Evolutionary conservation across 2,329 filamentous ascomycete genomes (phyloP), one percentile per base, ranked within the genome.

Genomic region (Ascochyta viciae-villosae): DNA sequence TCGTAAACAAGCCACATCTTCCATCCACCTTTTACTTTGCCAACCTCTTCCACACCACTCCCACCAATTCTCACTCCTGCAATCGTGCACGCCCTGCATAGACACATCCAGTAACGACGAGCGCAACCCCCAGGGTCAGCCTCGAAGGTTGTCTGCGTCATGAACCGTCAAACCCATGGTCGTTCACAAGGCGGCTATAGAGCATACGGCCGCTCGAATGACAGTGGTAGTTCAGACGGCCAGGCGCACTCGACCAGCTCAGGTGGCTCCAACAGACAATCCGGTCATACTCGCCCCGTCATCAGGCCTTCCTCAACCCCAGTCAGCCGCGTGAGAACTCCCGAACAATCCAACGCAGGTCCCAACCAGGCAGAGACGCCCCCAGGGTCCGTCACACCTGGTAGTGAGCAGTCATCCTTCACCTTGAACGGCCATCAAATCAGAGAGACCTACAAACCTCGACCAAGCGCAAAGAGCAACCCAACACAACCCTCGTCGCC

Each of bases 191-290:
- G 50, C 37, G 58, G 51, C 33, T 42, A 57, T 23, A 45, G 24
- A 29, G 38, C 29, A 6, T 37, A 50, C 23, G 37, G 38, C n/a
- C 22, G n/a, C 7, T 23, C 29, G 31, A 51, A 46, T 26, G 52
- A 45, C 35, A 22, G 50, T 44, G 60, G 54, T 22, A 58, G 54
- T 35, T 41, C 58, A 53, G 55, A 53, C 23, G 52, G 44, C 9
- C 51, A 38, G 16, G 57, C 52, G 22, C 45, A 58, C 46, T 65
- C 61, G 7, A 50, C 53, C 42, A 67, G 61, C 51, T 64, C 66
- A 3, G 51, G 56, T 38, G 58, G 56, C 44, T 63, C 63, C 10
- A 51, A 45, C 6, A 57, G 54, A 29, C 52, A 49, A 39, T 3
- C 19, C 16, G 37, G 19, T 12, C 15, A 27, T 10, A 40, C 51